Evolutionary conservation across 169 alveolate species (phyloP), one percentile per base, ranked within the genome.

Genomic region (Eimeria maxima): DNA sequence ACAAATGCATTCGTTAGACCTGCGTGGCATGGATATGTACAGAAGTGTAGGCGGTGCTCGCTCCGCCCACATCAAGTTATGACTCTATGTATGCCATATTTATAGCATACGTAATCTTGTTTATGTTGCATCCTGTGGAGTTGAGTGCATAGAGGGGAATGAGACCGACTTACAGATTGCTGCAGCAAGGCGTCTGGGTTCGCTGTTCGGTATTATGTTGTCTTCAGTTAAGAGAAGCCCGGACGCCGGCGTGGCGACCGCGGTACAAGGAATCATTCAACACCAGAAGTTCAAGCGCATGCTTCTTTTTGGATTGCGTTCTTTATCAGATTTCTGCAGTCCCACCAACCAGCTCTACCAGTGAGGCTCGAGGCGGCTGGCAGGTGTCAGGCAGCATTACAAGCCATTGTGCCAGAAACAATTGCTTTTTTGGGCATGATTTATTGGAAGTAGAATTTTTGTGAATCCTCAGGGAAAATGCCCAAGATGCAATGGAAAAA

Each of bases 241-340:
- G 93, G 99, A 98, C 95, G 97, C 98, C 90, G 99, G 99, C 69
- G 99, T 98, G 60, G 98, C 98, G 92, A 98, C 98, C 81, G 99
- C 99, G 27, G 99, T 98, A 71, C 97, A 98, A 44, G 98, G 99
- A 80, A 98, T 98, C 69, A 98, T 97, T 69, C 98, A 98, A 86
- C 99, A 98, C 96, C 99, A 98, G 95, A 98, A 98, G 95, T 98
- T 98, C 97, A 98, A 98, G 95, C 98, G 99, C 97, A 98, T 98
- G 99, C 96, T 98, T 96, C 95, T 98, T 96, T 98, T 98, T 97
- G 98, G 99, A 7, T 97, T 98, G 96, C 97, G 99, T 74, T 98
- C 99, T 11, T 98, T 98, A 73, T 97, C 99, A 47, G 99, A 98
- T 93, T 97, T 98, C 83, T 98, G 99, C 96, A 97, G 96, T 76